Conservation (phyloP, 2,329 filamentous ascomycete species). For the Gnomoniopsis sp. region DNA sequence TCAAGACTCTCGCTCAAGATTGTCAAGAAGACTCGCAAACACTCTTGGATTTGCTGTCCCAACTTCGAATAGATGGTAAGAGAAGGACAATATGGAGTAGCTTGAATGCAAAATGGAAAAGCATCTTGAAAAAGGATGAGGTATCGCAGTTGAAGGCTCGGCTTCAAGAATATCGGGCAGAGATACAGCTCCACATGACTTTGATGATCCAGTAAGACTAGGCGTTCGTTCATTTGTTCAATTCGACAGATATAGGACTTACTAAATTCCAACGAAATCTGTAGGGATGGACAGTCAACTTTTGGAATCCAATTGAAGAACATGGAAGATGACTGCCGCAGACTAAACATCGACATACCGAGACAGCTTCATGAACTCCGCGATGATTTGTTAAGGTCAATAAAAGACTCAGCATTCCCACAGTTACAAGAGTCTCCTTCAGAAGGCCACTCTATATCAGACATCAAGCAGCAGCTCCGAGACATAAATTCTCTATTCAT, state of each 20-base stretch:
- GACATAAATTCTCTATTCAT: neutral
- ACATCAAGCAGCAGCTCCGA: neutral
- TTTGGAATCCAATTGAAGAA: neutral
- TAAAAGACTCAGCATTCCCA: neutral
- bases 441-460: neutral
- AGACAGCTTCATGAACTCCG: neutral
- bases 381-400: neutral
- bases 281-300: neutral
- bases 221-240: neutral
- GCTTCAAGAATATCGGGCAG: constrained; percentile 8
- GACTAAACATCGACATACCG: neutral
- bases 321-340: neutral
- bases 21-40: constrained; percentile 10
- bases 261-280: neutral
- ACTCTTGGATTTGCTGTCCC: constrained; percentile 2
- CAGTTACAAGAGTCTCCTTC: neutral
- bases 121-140: constrained; percentile 21
- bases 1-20: constrained; percentile 5
- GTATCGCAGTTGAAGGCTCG: constrained; percentile 17
- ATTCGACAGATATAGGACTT: neutral
- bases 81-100: neutral
- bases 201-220: constrained; percentile 4
- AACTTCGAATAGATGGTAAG: constrained; percentile 11
- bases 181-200: constrained; percentile 19
- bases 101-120: constrained; percentile 19